Evolutionary conservation across 306 rosid species (phyloP), one percentile per base, ranked within the genome.

Genomic region (Alnus rubra): DNA sequence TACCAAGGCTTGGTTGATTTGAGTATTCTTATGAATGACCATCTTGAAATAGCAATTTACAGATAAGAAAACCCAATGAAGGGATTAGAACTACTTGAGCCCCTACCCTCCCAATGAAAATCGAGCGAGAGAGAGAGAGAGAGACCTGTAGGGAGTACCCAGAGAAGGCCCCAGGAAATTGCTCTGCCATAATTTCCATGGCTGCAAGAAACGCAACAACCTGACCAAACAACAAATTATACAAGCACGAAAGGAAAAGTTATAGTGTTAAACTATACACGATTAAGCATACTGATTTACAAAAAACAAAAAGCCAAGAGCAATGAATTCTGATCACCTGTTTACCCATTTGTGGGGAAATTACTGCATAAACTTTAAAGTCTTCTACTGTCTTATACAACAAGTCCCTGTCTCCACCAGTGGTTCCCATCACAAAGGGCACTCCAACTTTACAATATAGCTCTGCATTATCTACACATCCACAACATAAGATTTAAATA

Each of bases 181-280:
- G 97, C 85, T 92, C 92, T 37, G 95, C 93, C 98, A 95, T 89
- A 51, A 89, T 91, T 78, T 94, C 97, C 97, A 95, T 95, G 12
- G 98, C 92, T n/a, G 97, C 97, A 78, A 95, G 97, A 88, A 92
- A 92, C 69, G 97, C 97, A 76, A 95, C 96, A 68, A 92, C 98
- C 98, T 92, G 82, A 55, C 60, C 69, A 79, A 53, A 81, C 70
- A 75, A 63, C 60, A 71, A 54, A 56, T 44, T 33, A 77, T 65
- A 75, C 52, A 77, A 82, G 78, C 88, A 70, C 54, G 63, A 76
- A 79, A 80, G 58, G 68, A 74, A 76, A 67, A 80, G 28, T 71
- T 63, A 69, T 37, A 18, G 60, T 45, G 42, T 15, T 30, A 48
- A 48, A 56, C 28, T 23, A 79, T n/a, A 67, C 33, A 44, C 30